Base-by-base conservation (phyloP, 78 protist genomes). In the Dictyostelium citrinum region DNA sequence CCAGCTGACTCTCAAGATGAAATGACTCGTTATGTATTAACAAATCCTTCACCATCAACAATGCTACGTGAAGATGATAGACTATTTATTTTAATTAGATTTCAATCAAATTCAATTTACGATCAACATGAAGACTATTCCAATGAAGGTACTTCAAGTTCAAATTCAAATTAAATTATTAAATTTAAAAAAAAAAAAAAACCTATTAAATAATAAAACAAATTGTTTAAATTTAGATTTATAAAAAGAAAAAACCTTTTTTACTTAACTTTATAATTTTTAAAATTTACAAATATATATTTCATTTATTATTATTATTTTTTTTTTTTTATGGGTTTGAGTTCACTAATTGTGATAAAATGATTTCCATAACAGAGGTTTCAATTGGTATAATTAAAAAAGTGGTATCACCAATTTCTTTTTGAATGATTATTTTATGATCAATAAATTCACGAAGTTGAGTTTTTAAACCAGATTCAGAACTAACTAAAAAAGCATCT, bases 11-110 rank as follows among this genome's bases (percentile, higher is more conserved):
- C 84, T 29, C 27, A 80, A 2, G 43, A n/a, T 33, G n/a, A n/a
- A 22, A 35, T 55, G 7, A 64, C 20, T 27, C 39, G 71, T 24
- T 88, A 51, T 79, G 93, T 88, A 8, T 35, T 77, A 20, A 88
- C 93, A 58, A 88, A 88, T 64, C 93, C 93, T 9, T 39, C 72
- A 33, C 55, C 93, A n/a, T 35, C 84, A 12, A 88, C 93, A 9
- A 78, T 78, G 6, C 14, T 88, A 45, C 22, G 86, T 24, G 86
- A 77, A 78, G 35, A 29, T 22, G 93, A 88, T 67, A 88, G 27
- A 49, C 46, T 88, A 49, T 88, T 88, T 31, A 49, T 88, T 35
- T 64, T 82, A 82, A 41, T 82, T n/a, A 82, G 88, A 75, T 75
- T 75, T 16, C 77, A 70, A 70, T 29, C 37, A 70, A 70, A 70